Conservation (phyloP, 2,329 filamentous ascomycete genomes). For the Pseudogymnoascus sp. region DNA sequence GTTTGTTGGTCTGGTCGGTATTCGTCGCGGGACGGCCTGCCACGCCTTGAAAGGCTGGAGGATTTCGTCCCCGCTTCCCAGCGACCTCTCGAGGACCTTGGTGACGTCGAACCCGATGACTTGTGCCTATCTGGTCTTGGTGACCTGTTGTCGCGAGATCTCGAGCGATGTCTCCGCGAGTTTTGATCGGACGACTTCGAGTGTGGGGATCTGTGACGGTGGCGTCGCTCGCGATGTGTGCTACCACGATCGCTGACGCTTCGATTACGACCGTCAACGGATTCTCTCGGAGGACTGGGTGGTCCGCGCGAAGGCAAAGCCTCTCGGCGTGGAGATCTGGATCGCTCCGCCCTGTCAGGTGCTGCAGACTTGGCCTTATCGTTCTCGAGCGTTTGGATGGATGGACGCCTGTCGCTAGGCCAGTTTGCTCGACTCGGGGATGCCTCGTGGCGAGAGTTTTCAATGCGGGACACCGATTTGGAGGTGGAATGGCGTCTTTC, state of each 20-base stretch:
- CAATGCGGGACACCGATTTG: constrained; percentile 19
- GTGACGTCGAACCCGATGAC: constrained; percentile 18
- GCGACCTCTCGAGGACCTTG: constrained; percentile 20
- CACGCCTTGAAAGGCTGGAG: constrained; percentile 20
- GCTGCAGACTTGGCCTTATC: constrained; percentile 22
- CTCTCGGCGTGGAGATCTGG: constrained; percentile 7
- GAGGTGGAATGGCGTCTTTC: constrained; percentile 20
- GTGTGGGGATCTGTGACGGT: neutral
- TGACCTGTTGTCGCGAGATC: constrained; percentile 11
- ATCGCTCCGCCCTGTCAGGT: constrained; percentile 25
- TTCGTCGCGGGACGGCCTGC: constrained; percentile 23
- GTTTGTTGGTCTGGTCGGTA: constrained; percentile 21
- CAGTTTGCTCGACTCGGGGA: constrained; percentile 26
- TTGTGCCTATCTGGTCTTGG: constrained; percentile 17
- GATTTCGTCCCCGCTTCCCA: constrained; percentile 20
- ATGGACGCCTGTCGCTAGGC: constrained; percentile 19
- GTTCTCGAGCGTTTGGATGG: constrained; percentile 19
- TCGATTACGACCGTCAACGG: neutral
- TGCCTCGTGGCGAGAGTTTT: constrained; percentile 22
- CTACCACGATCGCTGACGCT: neutral
- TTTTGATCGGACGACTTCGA: constrained; percentile 3
- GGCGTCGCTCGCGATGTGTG: neutral
- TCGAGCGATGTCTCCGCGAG: neutral
- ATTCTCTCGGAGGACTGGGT: neutral
- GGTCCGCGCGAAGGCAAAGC: neutral